Percentiles rank a stretch among this genome's conserved stretches.
Evolutionary conservation across 306 rosid genomes (phyloP).

Genomic region (Malus sieversii): DNA sequence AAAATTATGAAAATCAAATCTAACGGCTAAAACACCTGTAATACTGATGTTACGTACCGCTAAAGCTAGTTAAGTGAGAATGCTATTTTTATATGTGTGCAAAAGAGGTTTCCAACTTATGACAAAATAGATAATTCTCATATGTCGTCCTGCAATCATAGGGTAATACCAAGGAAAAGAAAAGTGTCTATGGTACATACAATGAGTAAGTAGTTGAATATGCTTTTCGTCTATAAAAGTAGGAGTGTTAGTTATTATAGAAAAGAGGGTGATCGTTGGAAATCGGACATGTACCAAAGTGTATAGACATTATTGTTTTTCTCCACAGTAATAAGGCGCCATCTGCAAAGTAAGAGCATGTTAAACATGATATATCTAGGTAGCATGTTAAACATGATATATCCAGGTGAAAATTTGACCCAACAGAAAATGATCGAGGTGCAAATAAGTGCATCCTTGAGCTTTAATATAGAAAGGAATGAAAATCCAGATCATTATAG

Average conservation of each 20-base stretch:
- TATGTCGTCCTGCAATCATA: background rate
- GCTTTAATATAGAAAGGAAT: no score
- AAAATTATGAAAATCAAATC: no score
- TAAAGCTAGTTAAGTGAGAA: background rate
- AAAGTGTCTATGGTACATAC: background rate
- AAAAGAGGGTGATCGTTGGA: no score
- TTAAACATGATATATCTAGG: no score
- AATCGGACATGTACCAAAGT: no score
- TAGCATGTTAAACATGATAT: background rate
- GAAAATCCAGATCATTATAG: background rate
- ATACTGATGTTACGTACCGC: no score
- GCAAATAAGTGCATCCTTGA: background rate
- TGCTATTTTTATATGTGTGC: background rate
- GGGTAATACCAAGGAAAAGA: background rate
- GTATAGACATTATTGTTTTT: no score
- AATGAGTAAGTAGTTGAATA: background rate
- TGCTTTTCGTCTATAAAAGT: background rate
- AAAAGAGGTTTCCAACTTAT: background rate
- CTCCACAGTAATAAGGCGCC: fast-evolving
- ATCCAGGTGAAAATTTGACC: background rate
- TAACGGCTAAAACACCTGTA: no score
- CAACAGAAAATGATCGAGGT: background rate
- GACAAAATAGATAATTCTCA: background rate
- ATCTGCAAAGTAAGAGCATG: no score
- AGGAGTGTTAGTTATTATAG: background rate